These are phyloP conservation scores for Mycena vitilis DNA, from an alignment of 768 basidiomycete genomes.

Conservation along the genomic window DNA sequence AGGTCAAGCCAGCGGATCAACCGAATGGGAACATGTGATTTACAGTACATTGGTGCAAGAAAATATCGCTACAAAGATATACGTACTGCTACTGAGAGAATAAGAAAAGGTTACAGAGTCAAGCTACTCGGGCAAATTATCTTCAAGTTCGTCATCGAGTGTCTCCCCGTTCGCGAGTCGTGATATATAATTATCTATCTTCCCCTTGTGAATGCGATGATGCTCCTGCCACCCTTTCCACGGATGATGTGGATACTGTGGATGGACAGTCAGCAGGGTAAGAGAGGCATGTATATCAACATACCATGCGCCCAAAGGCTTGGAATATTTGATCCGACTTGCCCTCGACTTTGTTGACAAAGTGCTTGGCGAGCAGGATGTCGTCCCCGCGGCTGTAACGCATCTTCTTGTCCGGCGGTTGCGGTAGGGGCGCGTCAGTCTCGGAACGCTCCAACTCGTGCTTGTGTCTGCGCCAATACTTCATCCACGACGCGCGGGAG, in stretches of 20 bases:
- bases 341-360: slow-evolving; percentile 78
- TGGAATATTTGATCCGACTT: slow-evolving; percentile 90
- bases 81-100: not conserved
- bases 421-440: slow-evolving; percentile 77
- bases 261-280: slow-evolving; percentile 14
- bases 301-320: slow-evolving; percentile 76
- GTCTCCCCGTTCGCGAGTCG: slow-evolving; percentile 68
- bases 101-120: not conserved
- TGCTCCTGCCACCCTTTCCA: slow-evolving; percentile 98
- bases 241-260: slow-evolving; percentile 86
- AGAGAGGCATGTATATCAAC: slow-evolving; percentile 36
- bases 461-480: slow-evolving; percentile 90
- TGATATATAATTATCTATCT: slow-evolving; percentile 84
- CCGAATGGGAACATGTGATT: slow-evolving; percentile 7
- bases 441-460: slow-evolving; percentile 80
- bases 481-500: slow-evolving; percentile 94
- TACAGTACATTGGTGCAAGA: too few species aligned
- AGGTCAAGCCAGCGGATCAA: too few species aligned
- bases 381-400: slow-evolving; percentile 86
- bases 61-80: too few species aligned
- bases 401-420: slow-evolving; percentile 88
- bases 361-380: slow-evolving; percentile 80
- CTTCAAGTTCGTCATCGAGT: slow-evolving; percentile 46
- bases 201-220: slow-evolving; percentile 87
- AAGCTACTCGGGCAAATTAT: slow-evolving; percentile 17